A percentile compares a stretch with the other conserved stretches of the same genome.
phyloP scores from a whole-genome alignment of 257 asterid species.

The Cynanchum wilfordii region DNA sequence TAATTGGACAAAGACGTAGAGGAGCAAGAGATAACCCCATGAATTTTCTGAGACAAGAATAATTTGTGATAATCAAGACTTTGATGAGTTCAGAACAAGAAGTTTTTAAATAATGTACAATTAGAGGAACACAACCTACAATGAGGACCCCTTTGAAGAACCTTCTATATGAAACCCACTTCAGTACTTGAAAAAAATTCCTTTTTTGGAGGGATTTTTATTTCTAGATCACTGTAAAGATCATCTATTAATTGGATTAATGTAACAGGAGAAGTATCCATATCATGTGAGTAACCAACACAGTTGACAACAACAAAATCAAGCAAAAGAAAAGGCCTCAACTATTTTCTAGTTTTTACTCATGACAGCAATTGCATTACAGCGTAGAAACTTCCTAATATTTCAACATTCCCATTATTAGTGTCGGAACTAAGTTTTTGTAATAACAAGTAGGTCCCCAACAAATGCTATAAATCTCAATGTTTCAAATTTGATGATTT shows the following conservation, averaged over 20 bases:
- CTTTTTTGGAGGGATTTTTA: not conserved
- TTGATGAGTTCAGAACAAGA: not conserved
- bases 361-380: not conserved
- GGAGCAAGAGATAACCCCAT: constrained; percentile 90
- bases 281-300: not conserved
- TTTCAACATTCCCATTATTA: not conserved
- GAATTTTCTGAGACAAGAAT: constrained; percentile 53
- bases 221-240: not conserved
- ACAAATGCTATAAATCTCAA: not conserved
- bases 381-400: not conserved
- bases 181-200: not conserved
- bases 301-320: not conserved
- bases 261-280: not conserved
- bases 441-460: not conserved
- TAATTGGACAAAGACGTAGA: constrained; percentile 67
- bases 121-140: not conserved
- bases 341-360: not conserved
- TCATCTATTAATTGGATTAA: not conserved
- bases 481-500: not conserved
- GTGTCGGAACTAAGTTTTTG: not conserved
- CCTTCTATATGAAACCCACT: not conserved
- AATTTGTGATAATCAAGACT: constrained; percentile 15
- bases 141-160: not conserved
- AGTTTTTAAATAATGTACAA: not conserved
- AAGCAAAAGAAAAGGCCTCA: not conserved